phyloP scores from a whole-genome alignment of 2,329 filamentous ascomycete species.

The Fusarium subglutinans region DNA sequence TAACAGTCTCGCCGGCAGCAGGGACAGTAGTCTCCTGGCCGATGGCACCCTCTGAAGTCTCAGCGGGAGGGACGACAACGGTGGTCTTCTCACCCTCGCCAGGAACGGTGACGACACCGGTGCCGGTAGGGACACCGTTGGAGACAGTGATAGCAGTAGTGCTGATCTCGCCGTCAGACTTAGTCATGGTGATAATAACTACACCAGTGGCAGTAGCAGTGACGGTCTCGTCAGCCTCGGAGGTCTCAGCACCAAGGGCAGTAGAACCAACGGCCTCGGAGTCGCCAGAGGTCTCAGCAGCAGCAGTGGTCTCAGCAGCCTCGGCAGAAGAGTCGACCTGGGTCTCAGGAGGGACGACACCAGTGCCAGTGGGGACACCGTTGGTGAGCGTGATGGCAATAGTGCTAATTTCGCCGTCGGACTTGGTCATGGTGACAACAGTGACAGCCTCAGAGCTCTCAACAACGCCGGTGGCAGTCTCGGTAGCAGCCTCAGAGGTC shows the following conservation, averaged over 20 bases:
- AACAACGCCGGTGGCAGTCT: constrained; percentile 1
- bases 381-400: constrained; percentile 24
- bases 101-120: constrained; percentile 15
- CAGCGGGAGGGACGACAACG: background rate
- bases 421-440: constrained; percentile 32
- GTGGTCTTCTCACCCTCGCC: constrained; percentile 12
- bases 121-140: constrained; percentile 21
- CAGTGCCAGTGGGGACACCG: constrained; percentile 26
- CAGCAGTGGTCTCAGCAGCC: background rate
- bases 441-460: constrained; percentile 19
- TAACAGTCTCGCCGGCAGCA: constrained; percentile 14
- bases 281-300: background rate
- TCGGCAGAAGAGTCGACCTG: background rate
- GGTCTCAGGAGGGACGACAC: constrained; percentile 7
- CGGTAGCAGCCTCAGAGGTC: constrained; percentile 19
- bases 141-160: constrained; percentile 22
- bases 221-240: constrained; percentile 1
- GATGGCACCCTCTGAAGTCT: constrained; percentile 11
- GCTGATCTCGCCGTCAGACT: constrained; percentile 29
- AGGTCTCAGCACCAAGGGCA: constrained; percentile 13
- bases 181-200: constrained; percentile 30
- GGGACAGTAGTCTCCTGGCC: constrained; percentile 12
- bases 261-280: constrained; percentile 1
- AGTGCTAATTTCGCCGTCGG: constrained; percentile 24
- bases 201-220: constrained; percentile 9